These are phyloP conservation scores for Tolypocladium sp. DNA, from an alignment of 2,329 filamentous ascomycete species.

Conservation along the genomic window DNA sequence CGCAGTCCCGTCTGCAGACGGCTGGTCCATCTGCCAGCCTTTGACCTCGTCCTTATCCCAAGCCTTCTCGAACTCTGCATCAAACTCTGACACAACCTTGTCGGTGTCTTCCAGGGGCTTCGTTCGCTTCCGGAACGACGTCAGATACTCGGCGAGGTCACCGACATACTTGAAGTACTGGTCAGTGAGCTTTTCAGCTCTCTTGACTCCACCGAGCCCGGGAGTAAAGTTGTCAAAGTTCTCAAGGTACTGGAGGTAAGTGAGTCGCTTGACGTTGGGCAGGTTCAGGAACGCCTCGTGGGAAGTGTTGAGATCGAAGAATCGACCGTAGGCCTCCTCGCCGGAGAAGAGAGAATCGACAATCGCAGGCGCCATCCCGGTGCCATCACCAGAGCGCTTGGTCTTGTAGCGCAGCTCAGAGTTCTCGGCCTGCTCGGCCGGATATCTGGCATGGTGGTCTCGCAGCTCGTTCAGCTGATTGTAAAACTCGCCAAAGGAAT, in stretches of 20 bases:
- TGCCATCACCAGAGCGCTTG: conserved; percentile 53
- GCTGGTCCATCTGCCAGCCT: conserved; percentile 62
- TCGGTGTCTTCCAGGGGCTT: conserved; percentile 80
- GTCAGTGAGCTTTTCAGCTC: conserved; percentile 80
- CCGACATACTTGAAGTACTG: conserved; percentile 87
- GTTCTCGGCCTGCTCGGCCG: conserved; percentile 91
- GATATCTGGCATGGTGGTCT: conserved; percentile 82
- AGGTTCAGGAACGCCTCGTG: conserved; percentile 91
- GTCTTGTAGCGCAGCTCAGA: conserved; percentile 84
- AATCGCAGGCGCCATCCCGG: conserved; percentile 53
- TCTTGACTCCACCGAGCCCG: conserved; percentile 64
- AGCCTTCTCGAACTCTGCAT: conserved; percentile 71
- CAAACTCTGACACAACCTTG: conserved; percentile 65
- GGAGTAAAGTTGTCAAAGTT: conserved; percentile 79
- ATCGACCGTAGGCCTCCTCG: conserved; percentile 88
- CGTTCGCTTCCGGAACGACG: conserved; percentile 77
- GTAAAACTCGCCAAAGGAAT: conserved; percentile 87
- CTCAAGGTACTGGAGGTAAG: conserved; percentile 89
- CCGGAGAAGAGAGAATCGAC: conserved; percentile 92
- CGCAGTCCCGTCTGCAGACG: conserved; percentile 20
- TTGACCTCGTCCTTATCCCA: conserved; percentile 75
- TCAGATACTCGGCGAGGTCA: conserved; percentile 71
- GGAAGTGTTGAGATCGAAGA: conserved; percentile 74
- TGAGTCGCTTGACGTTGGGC: conserved; percentile 72
- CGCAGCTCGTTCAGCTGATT: conserved; percentile 73